Percentiles rank a stretch among this genome's conserved stretches.
Conservation (phyloP, 2,329 filamentous ascomycete genomes). For the Albifimbria verrucaria region DNA sequence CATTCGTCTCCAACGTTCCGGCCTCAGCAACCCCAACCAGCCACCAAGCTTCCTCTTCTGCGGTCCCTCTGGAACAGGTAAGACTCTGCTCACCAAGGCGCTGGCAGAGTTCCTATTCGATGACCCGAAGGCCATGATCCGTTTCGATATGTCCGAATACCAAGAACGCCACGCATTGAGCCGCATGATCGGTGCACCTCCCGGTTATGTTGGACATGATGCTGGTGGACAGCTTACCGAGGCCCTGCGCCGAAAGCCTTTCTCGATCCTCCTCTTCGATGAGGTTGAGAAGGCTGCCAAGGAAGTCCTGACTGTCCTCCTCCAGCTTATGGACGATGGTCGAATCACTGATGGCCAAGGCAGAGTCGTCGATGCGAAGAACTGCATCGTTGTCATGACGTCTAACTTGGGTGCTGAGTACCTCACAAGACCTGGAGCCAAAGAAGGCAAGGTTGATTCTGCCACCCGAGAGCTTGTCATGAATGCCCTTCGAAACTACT, state of each 20-base stretch:
- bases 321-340: constrained; percentile 99
- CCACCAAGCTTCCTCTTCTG: constrained; percentile 98
- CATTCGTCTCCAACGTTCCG: constrained; percentile 91
- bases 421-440: constrained; percentile 73
- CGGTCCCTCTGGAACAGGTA: constrained; percentile 96
- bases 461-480: constrained; percentile 87
- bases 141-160: constrained; percentile 99
- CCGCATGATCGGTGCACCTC: constrained; percentile 96
- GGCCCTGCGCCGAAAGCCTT: constrained; percentile 86
- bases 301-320: constrained; percentile 90
- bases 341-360: constrained; percentile 98
- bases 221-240: constrained; percentile 95
- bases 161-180: constrained; percentile 94
- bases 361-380: constrained; percentile 88
- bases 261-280: constrained; percentile 96
- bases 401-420: constrained; percentile 95
- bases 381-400: constrained; percentile 99
- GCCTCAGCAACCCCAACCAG: constrained; percentile 92
- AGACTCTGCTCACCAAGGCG: constrained; percentile 94
- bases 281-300: constrained; percentile 99
- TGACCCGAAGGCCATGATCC: constrained; percentile 94
- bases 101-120: constrained; percentile 98
- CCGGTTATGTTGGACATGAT: constrained; percentile 95
- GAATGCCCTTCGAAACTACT: constrained; percentile 88
- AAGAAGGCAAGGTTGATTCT: constrained; percentile 81